A percentile compares a stretch with the other conserved stretches of the same genome.
Conservation (phyloP, 2,329 filamentous ascomycete species). For the Exophiala viscosa region DNA sequence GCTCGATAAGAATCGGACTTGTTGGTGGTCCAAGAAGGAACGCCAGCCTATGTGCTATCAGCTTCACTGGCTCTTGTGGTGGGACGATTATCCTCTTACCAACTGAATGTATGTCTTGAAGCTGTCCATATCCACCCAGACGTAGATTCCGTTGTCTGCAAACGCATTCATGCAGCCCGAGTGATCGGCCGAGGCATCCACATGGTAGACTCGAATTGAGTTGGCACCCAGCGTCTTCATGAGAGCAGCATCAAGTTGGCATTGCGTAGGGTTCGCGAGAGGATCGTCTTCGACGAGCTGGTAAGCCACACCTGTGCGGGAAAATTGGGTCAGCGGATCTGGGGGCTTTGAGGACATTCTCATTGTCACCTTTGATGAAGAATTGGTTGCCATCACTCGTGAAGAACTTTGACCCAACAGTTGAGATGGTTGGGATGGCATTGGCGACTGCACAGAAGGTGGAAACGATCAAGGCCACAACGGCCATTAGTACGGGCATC, state of each 20-base stretch:
- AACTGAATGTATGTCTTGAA: slow-evolving; percentile 44
- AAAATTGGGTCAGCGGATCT: slow-evolving; percentile 1
- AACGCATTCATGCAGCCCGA: slow-evolving; percentile 77
- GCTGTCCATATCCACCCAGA: slow-evolving; percentile 72
- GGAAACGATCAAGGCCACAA: slow-evolving; percentile 15
- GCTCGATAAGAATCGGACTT: slow-evolving; percentile 65
- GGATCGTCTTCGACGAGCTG: slow-evolving; percentile 66
- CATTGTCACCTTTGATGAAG: slow-evolving; percentile 68
- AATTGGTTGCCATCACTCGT: slow-evolving; percentile 74
- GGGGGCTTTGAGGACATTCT: neutral
- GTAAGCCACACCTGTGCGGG: slow-evolving; percentile 65
- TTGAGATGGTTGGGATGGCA: slow-evolving; percentile 55
- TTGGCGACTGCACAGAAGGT: slow-evolving; percentile 32
- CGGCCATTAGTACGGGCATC: slow-evolving; percentile 9
- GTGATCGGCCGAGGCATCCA: slow-evolving; percentile 69
- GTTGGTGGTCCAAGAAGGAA: slow-evolving; percentile 67
- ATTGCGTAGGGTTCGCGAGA: slow-evolving; percentile 71
- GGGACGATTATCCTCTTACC: slow-evolving; percentile 30
- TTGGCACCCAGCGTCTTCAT: slow-evolving; percentile 82
- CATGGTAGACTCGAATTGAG: slow-evolving; percentile 83
- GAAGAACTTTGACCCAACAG: slow-evolving; percentile 80
- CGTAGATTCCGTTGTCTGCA: slow-evolving; percentile 74
- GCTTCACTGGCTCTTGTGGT: neutral
- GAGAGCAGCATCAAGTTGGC: slow-evolving; percentile 66
- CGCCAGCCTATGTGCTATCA: slow-evolving; percentile 40